Conservation (phyloP, 257 asterid species). For the Fraxinus anomala region DNA sequence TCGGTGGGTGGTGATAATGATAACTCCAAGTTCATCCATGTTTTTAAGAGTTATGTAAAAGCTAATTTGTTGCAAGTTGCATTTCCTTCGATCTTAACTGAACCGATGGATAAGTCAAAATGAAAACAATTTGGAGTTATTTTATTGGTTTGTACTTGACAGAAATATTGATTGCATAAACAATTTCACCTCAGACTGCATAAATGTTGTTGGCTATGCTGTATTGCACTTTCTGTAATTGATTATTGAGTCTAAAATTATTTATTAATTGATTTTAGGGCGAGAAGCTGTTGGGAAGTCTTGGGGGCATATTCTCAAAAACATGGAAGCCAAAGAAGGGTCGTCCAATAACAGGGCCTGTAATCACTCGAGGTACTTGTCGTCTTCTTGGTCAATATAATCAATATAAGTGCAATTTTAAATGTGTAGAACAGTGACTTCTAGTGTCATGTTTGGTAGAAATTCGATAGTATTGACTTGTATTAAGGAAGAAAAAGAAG, state of each 20-base stretch:
- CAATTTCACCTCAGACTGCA: neutral
- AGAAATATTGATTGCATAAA: neutral
- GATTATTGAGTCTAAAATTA: conserved; percentile 20
- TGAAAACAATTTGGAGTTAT: neutral
- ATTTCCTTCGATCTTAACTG: too few relatives aligned
- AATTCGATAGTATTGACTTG: neutral
- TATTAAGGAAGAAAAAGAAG: neutral
- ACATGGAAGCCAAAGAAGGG: conserved; percentile 92
- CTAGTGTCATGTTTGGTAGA: neutral
- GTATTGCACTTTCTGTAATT: neutral
- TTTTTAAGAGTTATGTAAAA: too few relatives aligned
- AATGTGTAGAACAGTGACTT: conserved; percentile 19
- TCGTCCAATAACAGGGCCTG: conserved; percentile 75
- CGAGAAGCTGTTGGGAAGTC: conserved; percentile 94
- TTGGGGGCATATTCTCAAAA: conserved; percentile 89
- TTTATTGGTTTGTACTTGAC: neutral
- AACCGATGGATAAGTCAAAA: neutral
- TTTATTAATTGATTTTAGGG: conserved; percentile 58
- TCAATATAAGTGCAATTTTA: conserved; percentile 3
- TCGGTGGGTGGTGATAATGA: too few relatives aligned
- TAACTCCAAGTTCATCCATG: too few relatives aligned
- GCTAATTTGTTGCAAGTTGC: too few relatives aligned
- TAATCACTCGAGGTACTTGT: conserved; percentile 50
- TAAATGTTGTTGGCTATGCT: conserved; percentile 19
- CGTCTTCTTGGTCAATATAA: conserved; percentile 20